These are phyloP conservation scores for Nannochloris sp. DNA, from an alignment of 139 green algal species.

Conservation along the genomic window DNA sequence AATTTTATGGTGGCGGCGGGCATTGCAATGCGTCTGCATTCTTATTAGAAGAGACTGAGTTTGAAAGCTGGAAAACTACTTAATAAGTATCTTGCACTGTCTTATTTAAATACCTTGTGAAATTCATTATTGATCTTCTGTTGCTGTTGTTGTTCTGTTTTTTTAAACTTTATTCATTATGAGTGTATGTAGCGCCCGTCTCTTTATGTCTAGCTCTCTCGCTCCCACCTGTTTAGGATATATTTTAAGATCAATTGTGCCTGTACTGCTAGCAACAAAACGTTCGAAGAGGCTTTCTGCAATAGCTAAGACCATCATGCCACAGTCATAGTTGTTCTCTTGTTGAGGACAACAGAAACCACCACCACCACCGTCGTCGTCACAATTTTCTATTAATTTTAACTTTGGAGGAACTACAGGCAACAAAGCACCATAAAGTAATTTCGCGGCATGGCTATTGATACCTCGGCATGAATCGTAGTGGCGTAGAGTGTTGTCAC, in stretches of 20 bases:
- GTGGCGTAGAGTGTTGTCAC: constrained; percentile 35
- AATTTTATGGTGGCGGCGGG: constrained; percentile 40
- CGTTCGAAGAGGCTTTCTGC: constrained; percentile 18
- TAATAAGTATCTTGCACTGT: no score
- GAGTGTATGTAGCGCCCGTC: background rate
- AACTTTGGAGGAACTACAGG: background rate
- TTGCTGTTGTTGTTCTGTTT: background rate
- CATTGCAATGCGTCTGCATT: constrained; percentile 40
- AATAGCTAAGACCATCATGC: constrained; percentile 52
- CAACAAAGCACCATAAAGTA: background rate
- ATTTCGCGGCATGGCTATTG: constrained; percentile 23
- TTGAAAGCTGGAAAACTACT: no score
- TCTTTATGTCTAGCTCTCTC: background rate
- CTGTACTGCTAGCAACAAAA: no score
- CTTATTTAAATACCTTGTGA: background rate
- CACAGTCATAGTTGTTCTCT: constrained; percentile 63
- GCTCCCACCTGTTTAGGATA: background rate
- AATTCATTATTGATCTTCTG: background rate
- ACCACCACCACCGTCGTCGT: no score
- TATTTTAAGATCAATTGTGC: background rate
- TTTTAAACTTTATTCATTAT: background rate
- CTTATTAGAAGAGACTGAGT: constrained; percentile 13
- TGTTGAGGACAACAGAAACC: no score
- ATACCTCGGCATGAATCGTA: constrained; percentile 39
- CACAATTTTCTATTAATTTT: background rate